Conservation (phyloP, 179 eudicot genomes). For the Drosera spatulata region DNA sequence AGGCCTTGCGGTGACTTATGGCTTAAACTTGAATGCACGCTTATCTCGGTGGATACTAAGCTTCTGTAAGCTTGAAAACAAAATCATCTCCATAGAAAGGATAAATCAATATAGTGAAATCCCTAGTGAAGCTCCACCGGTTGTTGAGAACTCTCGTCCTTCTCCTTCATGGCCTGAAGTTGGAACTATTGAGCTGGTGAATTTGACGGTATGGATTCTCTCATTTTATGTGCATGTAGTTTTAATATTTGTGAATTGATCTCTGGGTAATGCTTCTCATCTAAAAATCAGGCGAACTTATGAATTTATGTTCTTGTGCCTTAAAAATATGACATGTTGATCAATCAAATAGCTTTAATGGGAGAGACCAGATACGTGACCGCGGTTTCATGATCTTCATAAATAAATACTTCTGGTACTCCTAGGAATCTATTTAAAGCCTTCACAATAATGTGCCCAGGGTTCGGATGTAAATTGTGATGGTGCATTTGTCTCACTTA, state of each 20-base stretch:
- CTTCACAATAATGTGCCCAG: no score
- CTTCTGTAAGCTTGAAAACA: slow-evolving; percentile 98
- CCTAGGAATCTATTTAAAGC: no score
- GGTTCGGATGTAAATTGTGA: no score
- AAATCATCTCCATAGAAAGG: slow-evolving; percentile 91
- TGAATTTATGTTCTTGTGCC: no score
- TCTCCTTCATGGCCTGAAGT: slow-evolving; percentile 76
- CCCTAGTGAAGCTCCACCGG: slow-evolving; percentile 81
- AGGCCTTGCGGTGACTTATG: slow-evolving; percentile 97
- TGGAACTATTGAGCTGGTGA: slow-evolving; percentile 72
- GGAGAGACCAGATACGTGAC: no score
- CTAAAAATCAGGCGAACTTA: no score
- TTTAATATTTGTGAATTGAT: background rate
- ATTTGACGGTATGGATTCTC: slow-evolving; percentile 52
- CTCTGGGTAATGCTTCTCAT: no score
- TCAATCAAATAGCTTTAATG: no score
- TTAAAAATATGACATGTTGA: no score
- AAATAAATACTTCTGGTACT: no score
- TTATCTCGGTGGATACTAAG: slow-evolving; percentile 96
- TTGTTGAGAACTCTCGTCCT: slow-evolving; percentile 72
- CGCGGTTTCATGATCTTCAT: no score
- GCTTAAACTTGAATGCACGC: slow-evolving; percentile 88
- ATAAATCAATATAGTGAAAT: slow-evolving; percentile 86
- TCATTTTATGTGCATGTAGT: background rate
- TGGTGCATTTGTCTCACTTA: no score